Evolutionary conservation across 306 rosid species (phyloP).

Genomic region (Rosa chinensis): DNA sequence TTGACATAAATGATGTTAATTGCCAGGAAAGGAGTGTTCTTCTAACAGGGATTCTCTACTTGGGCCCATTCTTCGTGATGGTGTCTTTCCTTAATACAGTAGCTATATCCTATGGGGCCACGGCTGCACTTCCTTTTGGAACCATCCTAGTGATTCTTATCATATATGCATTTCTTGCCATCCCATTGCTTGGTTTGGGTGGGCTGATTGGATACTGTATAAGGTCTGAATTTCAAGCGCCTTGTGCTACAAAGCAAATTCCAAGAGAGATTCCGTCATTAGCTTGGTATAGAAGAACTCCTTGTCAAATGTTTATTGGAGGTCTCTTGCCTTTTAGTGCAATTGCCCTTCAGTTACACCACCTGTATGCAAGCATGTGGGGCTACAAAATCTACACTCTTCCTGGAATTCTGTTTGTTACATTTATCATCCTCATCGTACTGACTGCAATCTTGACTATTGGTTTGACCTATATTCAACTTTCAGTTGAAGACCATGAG

Average conservation of each 20-base stretch:
- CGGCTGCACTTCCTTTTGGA: slow-evolving; percentile 72
- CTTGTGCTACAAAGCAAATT: slow-evolving; percentile 54
- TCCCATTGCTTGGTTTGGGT: slow-evolving; percentile 87
- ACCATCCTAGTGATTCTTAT: slow-evolving; percentile 60
- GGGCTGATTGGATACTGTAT: slow-evolving; percentile 63
- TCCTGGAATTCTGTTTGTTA: slow-evolving; percentile 60
- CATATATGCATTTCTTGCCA: slow-evolving; percentile 45
- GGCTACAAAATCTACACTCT: slow-evolving; percentile 77
- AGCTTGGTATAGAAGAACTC: slow-evolving; percentile 77
- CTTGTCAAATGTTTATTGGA: slow-evolving; percentile 73
- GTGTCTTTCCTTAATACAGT: slow-evolving; percentile 60
- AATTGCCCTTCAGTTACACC: slow-evolving; percentile 62
- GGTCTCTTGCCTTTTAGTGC: slow-evolving; percentile 84
- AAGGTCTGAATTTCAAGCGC: slow-evolving; percentile 61
- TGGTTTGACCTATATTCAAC: slow-evolving; percentile 76
- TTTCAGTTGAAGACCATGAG: slow-evolving; percentile 82
- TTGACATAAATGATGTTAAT: slow-evolving; percentile 21
- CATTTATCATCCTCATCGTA: slow-evolving; percentile 48
- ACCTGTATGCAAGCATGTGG: slow-evolving; percentile 75
- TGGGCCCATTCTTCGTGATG: slow-evolving; percentile 64
- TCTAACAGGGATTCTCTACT: slow-evolving; percentile 66
- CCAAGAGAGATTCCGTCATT: slow-evolving; percentile 64
- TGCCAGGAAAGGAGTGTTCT: slow-evolving; percentile 68
- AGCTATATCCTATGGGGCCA: slow-evolving; percentile 62
- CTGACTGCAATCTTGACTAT: slow-evolving; percentile 57